phyloP scores from a whole-genome alignment of 2,329 filamentous ascomycete species.

The Pseudocercospora pini-densiflorae region DNA sequence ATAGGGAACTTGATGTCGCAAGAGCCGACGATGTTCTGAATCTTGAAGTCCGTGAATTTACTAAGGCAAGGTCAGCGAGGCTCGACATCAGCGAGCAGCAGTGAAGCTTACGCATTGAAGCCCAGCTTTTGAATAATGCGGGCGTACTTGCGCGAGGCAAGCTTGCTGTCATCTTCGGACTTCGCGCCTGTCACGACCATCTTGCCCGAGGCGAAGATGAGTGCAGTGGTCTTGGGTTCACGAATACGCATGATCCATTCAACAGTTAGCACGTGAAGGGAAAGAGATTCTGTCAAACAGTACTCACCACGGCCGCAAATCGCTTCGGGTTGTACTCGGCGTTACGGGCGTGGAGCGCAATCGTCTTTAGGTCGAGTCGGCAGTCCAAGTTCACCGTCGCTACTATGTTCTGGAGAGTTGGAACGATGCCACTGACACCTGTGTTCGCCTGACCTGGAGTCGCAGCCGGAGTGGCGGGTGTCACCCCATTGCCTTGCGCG shows the following conservation, averaged over 20 bases:
- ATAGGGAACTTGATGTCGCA: constrained; percentile 99
- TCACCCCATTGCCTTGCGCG: constrained; percentile 67
- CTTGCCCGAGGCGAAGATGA: constrained; percentile 98
- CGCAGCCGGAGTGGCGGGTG: constrained; percentile 86
- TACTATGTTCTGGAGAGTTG: constrained; percentile 49
- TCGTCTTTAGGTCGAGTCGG: constrained; percentile 97
- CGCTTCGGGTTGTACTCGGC: constrained; percentile 96
- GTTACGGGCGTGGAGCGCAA: constrained; percentile 96
- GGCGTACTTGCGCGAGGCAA: constrained; percentile 95
- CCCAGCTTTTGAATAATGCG: constrained; percentile 99
- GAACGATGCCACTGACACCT: constrained; percentile 44
- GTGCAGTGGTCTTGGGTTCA: constrained; percentile 95
- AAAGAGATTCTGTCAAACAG: neutral
- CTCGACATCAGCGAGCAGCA: constrained; percentile 11
- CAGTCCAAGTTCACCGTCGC: constrained; percentile 98
- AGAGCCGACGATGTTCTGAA: constrained; percentile 98
- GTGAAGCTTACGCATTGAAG: constrained; percentile 66
- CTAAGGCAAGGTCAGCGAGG: neutral
- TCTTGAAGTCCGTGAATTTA: constrained; percentile 99
- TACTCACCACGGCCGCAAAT: constrained; percentile 30
- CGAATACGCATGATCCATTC: constrained; percentile 93
- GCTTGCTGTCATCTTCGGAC: constrained; percentile 96
- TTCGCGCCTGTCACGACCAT: constrained; percentile 99
- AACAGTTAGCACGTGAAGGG: constrained; percentile 44
- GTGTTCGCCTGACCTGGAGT: constrained; percentile 79